Conservation (phyloP, 352 stramenopile species). For the Pythium sukuiense region DNA sequence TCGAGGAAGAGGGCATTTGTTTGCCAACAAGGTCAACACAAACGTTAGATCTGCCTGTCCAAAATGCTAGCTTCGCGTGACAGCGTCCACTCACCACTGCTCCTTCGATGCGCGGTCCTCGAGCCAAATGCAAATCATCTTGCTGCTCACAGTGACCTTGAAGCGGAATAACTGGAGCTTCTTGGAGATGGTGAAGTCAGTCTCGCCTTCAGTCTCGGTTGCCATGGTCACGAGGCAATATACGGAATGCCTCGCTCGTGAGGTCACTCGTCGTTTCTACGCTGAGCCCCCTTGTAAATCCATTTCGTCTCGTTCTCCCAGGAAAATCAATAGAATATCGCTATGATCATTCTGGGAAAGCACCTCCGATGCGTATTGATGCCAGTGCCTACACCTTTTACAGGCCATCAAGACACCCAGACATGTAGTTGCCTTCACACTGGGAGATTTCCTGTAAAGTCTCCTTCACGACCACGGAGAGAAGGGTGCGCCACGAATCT, state of each 20-base stretch:
- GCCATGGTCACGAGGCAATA: not conserved
- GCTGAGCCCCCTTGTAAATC: no score
- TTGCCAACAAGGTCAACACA: not conserved
- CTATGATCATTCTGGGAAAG: no score
- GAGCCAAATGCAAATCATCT: not conserved
- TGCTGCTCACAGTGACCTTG: not conserved
- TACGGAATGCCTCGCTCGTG: not conserved
- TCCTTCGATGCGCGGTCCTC: not conserved
- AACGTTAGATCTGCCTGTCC: not conserved
- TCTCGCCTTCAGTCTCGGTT: not conserved
- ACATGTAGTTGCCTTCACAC: constrained; percentile 57
- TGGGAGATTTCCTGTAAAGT: constrained; percentile 70
- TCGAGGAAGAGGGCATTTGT: not conserved
- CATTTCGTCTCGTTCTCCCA: no score
- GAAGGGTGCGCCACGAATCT: constrained; percentile 49
- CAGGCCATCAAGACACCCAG: constrained; percentile 60
- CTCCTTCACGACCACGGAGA: constrained; percentile 61
- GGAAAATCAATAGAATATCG: no score
- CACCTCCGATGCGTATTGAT: no score
- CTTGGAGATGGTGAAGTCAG: not conserved
- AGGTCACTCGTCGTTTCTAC: no score
- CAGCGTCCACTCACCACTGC: not conserved
- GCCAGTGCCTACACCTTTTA: not conserved
- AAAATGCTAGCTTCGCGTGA: not conserved
- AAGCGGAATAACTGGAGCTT: not conserved